These are phyloP conservation scores for Globisporangium cylindrosporum DNA, from an alignment of 352 stramenopile species.

Conservation along the genomic window DNA sequence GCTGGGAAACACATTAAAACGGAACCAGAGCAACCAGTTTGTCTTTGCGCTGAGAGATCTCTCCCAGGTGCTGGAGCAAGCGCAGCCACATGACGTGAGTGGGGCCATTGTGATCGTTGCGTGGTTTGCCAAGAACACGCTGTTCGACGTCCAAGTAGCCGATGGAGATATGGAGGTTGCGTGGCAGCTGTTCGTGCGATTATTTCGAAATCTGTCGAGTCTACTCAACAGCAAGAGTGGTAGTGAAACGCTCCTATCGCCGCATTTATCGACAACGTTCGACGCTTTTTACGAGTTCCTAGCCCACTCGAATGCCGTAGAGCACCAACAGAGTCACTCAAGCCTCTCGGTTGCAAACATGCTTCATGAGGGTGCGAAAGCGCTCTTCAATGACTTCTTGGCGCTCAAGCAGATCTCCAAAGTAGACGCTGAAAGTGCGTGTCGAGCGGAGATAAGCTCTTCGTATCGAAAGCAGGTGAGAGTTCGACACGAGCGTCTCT, in stretches of 20 bases:
- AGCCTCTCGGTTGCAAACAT: constrained; percentile 13
- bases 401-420: constrained; percentile 18
- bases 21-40: constrained; percentile 57
- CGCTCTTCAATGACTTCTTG: constrained; percentile 22
- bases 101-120: constrained; percentile 22
- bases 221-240: not conserved
- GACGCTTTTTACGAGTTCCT: constrained; percentile 47
- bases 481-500: constrained; percentile 9
- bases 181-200: constrained; percentile 35
- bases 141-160: constrained; percentile 54
- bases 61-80: constrained; percentile 23
- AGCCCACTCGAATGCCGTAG: constrained; percentile 41
- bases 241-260: constrained; percentile 13
- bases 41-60: constrained; percentile 51
- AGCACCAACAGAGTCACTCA: constrained; percentile 6
- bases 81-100: constrained; percentile 8
- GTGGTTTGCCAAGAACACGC: constrained; percentile 32
- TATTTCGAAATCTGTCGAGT: constrained; percentile 20
- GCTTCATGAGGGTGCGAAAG: constrained; percentile 20
- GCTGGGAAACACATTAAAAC: constrained; percentile 39
- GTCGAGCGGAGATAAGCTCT: constrained; percentile 16
- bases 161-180: constrained; percentile 34
- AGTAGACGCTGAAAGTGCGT: constrained; percentile 16
- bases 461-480: constrained; percentile 12
- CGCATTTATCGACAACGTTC: constrained; percentile 32